Evolutionary conservation across 192 early-diverging fungal genomes (phyloP), one percentile per base, ranked within the genome.

Genomic region (Dissophora ornata): DNA sequence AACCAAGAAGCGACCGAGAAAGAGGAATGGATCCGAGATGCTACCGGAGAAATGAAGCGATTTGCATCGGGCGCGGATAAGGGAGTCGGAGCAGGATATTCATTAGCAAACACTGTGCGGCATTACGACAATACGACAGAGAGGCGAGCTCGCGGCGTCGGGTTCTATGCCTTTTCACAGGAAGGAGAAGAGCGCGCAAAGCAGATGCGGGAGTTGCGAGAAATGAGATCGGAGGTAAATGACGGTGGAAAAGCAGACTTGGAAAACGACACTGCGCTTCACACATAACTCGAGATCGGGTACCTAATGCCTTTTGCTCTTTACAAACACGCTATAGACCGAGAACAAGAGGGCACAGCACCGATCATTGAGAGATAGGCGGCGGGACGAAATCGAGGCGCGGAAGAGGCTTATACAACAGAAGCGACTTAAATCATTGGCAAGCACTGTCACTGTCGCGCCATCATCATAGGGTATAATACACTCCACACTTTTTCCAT

Each of bases 101-200:
- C 60, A 28, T 19, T 57, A 22, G 61, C 57, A 1, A 69, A 64
- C 26, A 62, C 54, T 25, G 38, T 54, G 19, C 57, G 66, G 2
- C 83, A 86, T 71, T 88, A 78, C 57, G 79, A 87, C 56, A 57
- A 82, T 33, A 58, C 62, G 18, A 59, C 54, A 28, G 92, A 93
- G 64, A 79, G 86, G 30, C 73, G 92, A 54, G 88, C 87, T 26
- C 82, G 86, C 34, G 92, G 90, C 53, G 88, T 87, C 2, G 90
- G 87, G 1, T 91, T 88, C 62, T 92, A 92, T 67, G 80, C 79
- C 0, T 91, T 93, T 38, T 87, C 90, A 4, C 80, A 87, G 64
- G 81, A 90, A 28, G 90, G 90, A 47, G 79, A 83, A 6, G 85
- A 85, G 26, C 83, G 92, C 42, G 51, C 79, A 45, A 65, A 62